These are phyloP conservation scores for Sordaria brevicollis DNA, from an alignment of 495 filamentous ascomycete species.

Conservation along the genomic window DNA sequence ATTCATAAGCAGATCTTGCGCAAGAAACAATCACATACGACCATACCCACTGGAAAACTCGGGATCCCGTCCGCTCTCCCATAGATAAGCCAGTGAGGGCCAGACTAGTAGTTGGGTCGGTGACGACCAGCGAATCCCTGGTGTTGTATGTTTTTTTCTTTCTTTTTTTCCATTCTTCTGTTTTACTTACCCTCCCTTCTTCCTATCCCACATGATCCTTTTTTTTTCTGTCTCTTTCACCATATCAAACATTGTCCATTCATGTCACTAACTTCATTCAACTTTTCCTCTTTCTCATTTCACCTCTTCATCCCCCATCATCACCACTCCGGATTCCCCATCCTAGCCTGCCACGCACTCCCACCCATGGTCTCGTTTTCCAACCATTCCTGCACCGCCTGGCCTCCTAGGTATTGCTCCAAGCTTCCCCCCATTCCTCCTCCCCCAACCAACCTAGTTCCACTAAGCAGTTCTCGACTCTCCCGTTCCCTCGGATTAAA, in stretches of 20 bases:
- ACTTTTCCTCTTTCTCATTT: too few species aligned
- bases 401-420: not conserved
- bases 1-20: not conserved
- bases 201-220: too few species aligned
- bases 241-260: too few species aligned
- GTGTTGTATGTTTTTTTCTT: not conserved
- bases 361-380: not conserved
- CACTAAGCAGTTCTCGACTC: too few species aligned
- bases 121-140: not conserved
- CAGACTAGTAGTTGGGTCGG: too few species aligned
- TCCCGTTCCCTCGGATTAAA: not conserved
- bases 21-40: constrained; percentile 18
- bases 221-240: too few species aligned
- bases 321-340: not conserved
- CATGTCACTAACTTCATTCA: too few species aligned
- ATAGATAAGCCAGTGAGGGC: not conserved
- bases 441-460: not conserved
- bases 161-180: not conserved
- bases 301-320: too few species aligned
- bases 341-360: not conserved
- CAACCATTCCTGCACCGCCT: not conserved
- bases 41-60: constrained; percentile 30
- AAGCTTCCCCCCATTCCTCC: not conserved
- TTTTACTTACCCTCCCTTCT: too few species aligned
- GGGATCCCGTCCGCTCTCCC: constrained; percentile 39